Base-by-base conservation (phyloP, 441 rosid species). In the Macaranga tanarius region DNA sequence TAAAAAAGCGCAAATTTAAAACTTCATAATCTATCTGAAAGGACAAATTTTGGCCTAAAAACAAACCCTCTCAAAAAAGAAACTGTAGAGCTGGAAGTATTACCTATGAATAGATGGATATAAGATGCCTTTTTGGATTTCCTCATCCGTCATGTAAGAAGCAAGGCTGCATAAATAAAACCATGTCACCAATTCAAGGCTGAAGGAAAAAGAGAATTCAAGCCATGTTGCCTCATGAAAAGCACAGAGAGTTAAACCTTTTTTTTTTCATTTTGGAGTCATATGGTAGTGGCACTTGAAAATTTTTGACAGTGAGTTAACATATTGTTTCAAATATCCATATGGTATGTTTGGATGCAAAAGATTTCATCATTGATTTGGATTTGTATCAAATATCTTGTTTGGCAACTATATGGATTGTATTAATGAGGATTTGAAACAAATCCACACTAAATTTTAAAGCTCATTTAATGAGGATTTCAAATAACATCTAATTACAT, bases 101-200 rank as follows among this genome's bases (percentile, higher is more conserved):
- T 85, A 95, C 99, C 95, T 82, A 74, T 84, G 65, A 72, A 95
- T 80, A 16, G 98, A 95, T 74, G 98, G 99, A 80, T 88, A 95
- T 77, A 95, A 78, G 70, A 92, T 77, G 73, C 99, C 99, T 10
- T 78, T 82, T 70, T 84, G 82, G 20, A 90, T 83, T 79, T 95
- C 99, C 69, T 89, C 93, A 10, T 95, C 92, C 0, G 90, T 91
- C 86, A 95, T 95, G 87, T 92, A 95, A 20, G 97, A 89, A 57
- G 98, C 99, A 52, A 95, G 97, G 88, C 99, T 95, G 96, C 62
- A 74, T 62, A 77, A 69, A 65, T 48, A 75, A 42, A 68, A 67
- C 40, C 60, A 28, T 2, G 62, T 77, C 60, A 73, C 77, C 50
- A 34, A 65, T 31, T 55, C 47, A 60, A n/a, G 68, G 38, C 63